These are phyloP conservation scores for Zygosaccharomyces sapae DNA, from an alignment of 1,139 yeast genomes.

Conservation along the genomic window DNA sequence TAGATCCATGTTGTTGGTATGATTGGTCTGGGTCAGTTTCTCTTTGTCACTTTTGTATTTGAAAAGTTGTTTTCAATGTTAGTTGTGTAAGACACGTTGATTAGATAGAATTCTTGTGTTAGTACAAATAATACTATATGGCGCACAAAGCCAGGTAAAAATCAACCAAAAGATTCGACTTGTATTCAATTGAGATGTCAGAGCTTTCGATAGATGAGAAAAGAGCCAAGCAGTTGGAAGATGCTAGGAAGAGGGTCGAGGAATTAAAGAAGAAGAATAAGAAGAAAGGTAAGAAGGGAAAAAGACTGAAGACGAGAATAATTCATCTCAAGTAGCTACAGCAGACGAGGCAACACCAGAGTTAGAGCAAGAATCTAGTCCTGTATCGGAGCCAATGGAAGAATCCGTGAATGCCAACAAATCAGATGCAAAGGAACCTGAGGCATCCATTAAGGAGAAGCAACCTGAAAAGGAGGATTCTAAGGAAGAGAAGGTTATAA, in stretches of 20 bases:
- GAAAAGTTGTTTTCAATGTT: background rate
- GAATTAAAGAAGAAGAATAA: constrained; percentile 37
- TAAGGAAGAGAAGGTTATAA: too few relatives aligned
- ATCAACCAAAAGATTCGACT: background rate
- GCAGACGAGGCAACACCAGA: constrained; percentile 4
- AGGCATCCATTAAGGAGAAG: too few relatives aligned
- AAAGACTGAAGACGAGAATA: constrained; percentile 10
- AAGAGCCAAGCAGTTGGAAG: constrained; percentile 35
- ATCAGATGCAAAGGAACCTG: too few relatives aligned
- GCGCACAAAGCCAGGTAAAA: background rate
- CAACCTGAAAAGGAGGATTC: too few relatives aligned
- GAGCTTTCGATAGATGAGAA: constrained; percentile 27
- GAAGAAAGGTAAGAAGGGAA: constrained; percentile 29
- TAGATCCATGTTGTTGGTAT: constrained; percentile 33
- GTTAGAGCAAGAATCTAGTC: background rate
- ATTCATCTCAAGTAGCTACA: constrained; percentile 5
- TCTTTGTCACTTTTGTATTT: background rate
- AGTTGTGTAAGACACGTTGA: background rate
- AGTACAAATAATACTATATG: background rate
- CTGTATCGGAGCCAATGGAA: background rate
- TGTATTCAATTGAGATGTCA: constrained; percentile 21
- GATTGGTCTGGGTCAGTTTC: background rate
- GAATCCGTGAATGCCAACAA: background rate
- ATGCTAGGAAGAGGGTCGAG: constrained; percentile 37
- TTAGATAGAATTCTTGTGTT: background rate